Percentiles rank a stretch among this genome's conserved stretches.
These are phyloP conservation scores for Micractinium conductrix DNA, from an alignment of 139 green algal genomes.

Conservation along the genomic window DNA sequence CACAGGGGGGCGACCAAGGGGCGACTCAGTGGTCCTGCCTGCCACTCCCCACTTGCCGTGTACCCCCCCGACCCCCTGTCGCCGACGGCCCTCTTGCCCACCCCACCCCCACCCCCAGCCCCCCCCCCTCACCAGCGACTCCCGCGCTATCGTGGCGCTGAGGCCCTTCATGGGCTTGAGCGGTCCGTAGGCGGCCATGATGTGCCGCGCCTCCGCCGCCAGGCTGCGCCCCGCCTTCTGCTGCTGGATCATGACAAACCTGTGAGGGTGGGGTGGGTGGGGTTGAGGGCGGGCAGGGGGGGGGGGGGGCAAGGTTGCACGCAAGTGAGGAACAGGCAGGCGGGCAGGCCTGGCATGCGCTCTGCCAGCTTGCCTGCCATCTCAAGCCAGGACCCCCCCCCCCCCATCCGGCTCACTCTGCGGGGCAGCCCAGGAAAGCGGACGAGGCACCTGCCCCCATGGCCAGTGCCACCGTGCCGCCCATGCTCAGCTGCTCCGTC, in stretches of 20 bases:
- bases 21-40: too few species aligned
- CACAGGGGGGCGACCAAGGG: too few species aligned
- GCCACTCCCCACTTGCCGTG: too few species aligned
- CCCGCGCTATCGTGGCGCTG: constrained; percentile 58
- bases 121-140: too few species aligned
- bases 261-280: neutral
- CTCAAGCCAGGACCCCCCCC: neutral
- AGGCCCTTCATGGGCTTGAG: constrained; percentile 68
- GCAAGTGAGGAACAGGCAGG: too few species aligned
- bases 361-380: too few species aligned
- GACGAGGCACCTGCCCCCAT: constrained; percentile 68
- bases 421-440: constrained; percentile 73
- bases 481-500: constrained; percentile 1
- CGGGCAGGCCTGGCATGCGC: too few species aligned
- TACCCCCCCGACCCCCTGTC: too few species aligned
- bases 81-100: too few species aligned
- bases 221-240: constrained; percentile 75
- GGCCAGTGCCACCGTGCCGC: constrained; percentile 46
- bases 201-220: constrained; percentile 45
- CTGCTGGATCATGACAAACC: constrained; percentile 92
- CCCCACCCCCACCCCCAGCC: too few species aligned
- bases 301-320: neutral
- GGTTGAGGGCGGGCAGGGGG: neutral
- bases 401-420: constrained; percentile 52
- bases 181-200: constrained; percentile 54